Evolutionary conservation across 352 stramenopile genomes (phyloP), one percentile per base, ranked within the genome.

Genomic region (Pythium periplocum): DNA sequence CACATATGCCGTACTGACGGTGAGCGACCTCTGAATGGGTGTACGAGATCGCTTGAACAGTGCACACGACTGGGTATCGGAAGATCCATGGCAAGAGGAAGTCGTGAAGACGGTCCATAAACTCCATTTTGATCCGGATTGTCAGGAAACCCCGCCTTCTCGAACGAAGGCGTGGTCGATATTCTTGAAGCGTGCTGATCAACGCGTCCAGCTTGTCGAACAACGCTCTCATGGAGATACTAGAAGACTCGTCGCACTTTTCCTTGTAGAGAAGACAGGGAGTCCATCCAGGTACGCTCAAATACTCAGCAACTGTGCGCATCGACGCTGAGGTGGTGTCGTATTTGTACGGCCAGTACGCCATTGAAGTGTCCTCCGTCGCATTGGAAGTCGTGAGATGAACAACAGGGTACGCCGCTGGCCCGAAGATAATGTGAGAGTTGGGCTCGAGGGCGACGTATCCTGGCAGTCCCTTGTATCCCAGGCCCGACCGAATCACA

Each of bases 41-140:
- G 38, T 64, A 60, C 33, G 69, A 59, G 10, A 64, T 48, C 6
- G 51, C 57, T 7, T 62, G 58, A 4, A 6, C 54, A 2, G 54
- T 69, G 0, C 61, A 51, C 3, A 6, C 36, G 9, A 57, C 46
- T 10, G 43, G 4, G 2, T 36, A 32, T 1, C 55, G 10, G 37
- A 73, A 70, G 48, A 73, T 49, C 51, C 38, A 61, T 3, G 65
- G 62, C 4, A 70, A 44, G 40, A 52, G 53, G 51, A 42, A 59
- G 40, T 67, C 43, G 36, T 67, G 60, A 2, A 70, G 8, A 0
- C 57, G 57, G 35, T 73, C 61, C 42, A 8, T n/a, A 32, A 48
- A 59, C 34, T 34, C 37, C 10, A 17, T 49, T 17, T 51, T 11
- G 5, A 42, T 52, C 1, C 57, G 57, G 0, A 59, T 36, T 6